These are phyloP conservation scores for Botrytis hyacinthi DNA, from an alignment of 2,329 filamentous ascomycete genomes.

Conservation along the genomic window DNA sequence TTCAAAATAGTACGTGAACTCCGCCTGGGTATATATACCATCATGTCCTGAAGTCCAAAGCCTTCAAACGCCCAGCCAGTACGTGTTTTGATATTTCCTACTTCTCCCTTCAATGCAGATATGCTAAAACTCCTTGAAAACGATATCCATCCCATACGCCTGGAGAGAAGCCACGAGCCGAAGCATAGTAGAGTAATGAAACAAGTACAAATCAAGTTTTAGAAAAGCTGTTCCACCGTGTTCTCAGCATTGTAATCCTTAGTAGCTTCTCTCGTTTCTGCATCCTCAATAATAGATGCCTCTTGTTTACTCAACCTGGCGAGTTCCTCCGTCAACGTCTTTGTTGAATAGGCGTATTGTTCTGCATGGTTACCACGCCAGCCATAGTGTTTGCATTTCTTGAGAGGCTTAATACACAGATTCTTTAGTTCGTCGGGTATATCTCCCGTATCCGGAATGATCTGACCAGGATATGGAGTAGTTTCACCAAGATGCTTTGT, in stretches of 20 bases:
- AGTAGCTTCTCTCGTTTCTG: conserved; percentile 35
- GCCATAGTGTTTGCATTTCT: conserved; percentile 32
- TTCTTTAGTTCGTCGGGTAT: conserved; percentile 30
- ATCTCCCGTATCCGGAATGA: conserved; percentile 12
- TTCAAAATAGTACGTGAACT: neutral
- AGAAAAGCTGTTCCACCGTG: conserved; percentile 29
- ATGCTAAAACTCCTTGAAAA: neutral
- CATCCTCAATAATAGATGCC: conserved; percentile 34
- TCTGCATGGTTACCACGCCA: conserved; percentile 33
- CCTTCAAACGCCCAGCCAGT: neutral
- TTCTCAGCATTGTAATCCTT: conserved; percentile 36
- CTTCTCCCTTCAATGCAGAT: neutral
- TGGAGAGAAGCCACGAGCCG: neutral
- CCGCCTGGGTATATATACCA: conserved; percentile 12
- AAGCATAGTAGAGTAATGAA: neutral
- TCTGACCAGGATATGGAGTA: conserved; percentile 28
- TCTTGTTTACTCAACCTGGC: conserved; percentile 27
- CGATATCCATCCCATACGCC: neutral
- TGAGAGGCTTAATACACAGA: conserved; percentile 32
- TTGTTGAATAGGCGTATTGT: conserved; percentile 26
- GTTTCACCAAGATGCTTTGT: conserved; percentile 27
- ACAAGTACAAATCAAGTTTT: neutral
- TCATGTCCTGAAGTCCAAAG: neutral
- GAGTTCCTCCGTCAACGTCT: conserved; percentile 27
- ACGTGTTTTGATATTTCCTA: neutral